A percentile compares a stretch with the other conserved stretches of the same genome.
Conservation (phyloP, 768 basidiomycete genomes). For the Rhizopogon sp. region DNA sequence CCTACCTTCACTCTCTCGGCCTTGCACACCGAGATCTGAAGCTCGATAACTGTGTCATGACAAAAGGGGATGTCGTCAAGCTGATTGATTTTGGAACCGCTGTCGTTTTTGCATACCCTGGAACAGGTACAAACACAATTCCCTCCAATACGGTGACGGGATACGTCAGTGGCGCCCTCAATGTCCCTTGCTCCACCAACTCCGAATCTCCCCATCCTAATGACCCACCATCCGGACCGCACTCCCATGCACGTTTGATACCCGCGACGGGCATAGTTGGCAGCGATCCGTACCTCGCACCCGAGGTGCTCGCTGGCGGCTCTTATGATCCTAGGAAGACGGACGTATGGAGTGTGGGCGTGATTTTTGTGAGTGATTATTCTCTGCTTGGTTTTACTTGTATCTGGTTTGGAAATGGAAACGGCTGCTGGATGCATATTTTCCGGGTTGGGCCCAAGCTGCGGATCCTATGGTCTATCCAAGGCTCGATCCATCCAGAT, state of each 20-base stretch:
- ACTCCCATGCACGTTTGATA: conserved; percentile 38
- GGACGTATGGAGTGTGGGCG: conserved; percentile 97
- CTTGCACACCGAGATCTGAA: conserved; percentile 98
- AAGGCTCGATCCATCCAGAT: background rate
- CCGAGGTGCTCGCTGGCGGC: conserved; percentile 81
- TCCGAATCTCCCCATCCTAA: conserved; percentile 3
- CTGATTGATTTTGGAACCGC: conserved; percentile 99
- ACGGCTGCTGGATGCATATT: background rate
- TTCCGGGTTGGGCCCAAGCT: background rate
- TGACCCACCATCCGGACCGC: conserved; percentile 24
- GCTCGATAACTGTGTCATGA: conserved; percentile 99
- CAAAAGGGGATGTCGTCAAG: conserved; percentile 89
- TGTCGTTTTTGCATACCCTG: conserved; percentile 99
- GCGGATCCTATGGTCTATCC: background rate
- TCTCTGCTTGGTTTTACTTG: background rate
- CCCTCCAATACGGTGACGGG: conserved; percentile 10
- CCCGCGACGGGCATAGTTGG: conserved; percentile 89
- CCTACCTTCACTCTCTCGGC: conserved; percentile 96
- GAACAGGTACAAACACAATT: conserved; percentile 45
- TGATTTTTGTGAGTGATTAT: conserved; percentile 75
- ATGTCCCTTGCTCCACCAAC: background rate
- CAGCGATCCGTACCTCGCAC: conserved; percentile 96
- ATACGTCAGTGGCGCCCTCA: conserved; percentile 6
- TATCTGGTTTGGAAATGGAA: background rate
- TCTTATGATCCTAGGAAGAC: conserved; percentile 95